A percentile compares a stretch with the other conserved stretches of the same genome.
These are phyloP conservation scores for Ceratocystis destructans DNA, from an alignment of 2,329 filamentous ascomycete species.

Conservation along the genomic window DNA sequence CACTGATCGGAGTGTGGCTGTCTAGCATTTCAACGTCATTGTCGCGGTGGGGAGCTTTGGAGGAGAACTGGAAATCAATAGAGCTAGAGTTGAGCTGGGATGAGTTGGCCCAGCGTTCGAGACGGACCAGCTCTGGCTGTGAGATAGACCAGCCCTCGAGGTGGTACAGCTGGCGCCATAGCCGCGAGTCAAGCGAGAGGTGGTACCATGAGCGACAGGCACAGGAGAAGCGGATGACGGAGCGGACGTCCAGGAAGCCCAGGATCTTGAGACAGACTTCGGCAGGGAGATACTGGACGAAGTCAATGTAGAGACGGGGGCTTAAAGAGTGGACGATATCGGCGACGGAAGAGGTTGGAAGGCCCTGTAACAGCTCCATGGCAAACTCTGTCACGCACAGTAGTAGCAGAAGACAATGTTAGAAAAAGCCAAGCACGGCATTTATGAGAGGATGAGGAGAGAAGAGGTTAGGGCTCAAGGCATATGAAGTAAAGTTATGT, in stretches of 20 bases:
- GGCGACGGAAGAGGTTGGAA: constrained; percentile 68
- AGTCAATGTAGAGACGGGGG: constrained; percentile 83
- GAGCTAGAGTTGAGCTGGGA: constrained; percentile 13
- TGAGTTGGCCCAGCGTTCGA: constrained; percentile 18
- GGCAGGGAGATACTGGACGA: constrained; percentile 68
- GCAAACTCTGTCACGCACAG: constrained; percentile 50
- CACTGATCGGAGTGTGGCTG: background rate
- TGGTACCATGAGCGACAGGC: constrained; percentile 73
- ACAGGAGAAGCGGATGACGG: constrained; percentile 63
- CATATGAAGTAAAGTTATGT: background rate
- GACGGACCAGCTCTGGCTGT: constrained; percentile 43
- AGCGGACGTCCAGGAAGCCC: constrained; percentile 67
- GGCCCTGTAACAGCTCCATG: constrained; percentile 60
- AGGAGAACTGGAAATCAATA: constrained; percentile 17
- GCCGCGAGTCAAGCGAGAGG: constrained; percentile 63
- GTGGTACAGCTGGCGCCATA: constrained; percentile 77
- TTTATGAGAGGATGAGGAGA: background rate
- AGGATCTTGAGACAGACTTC: constrained; percentile 88
- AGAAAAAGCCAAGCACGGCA: constrained; percentile 1
- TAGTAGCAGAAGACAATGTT: background rate
- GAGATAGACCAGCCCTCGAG: constrained; percentile 76
- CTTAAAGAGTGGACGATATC: constrained; percentile 68
- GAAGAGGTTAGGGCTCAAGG: background rate
- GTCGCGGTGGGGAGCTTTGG: background rate
- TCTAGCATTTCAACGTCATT: constrained; percentile 22